A percentile compares a stretch with the other conserved stretches of the same genome.
Conservation (phyloP, 768 basidiomycete species). For the Sporobolomyces pararoseus region DNA sequence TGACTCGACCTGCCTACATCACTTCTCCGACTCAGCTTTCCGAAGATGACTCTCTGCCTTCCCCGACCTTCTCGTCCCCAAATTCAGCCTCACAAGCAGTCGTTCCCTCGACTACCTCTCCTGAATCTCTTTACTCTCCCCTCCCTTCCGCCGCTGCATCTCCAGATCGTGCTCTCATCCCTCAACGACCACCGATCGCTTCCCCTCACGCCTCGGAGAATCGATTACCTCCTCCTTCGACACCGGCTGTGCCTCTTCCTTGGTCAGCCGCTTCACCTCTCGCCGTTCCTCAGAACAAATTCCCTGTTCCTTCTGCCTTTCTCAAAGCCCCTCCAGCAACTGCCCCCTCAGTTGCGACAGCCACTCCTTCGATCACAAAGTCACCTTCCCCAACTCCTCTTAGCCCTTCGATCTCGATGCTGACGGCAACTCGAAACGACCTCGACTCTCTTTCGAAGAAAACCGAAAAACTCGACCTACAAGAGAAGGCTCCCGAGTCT, state of each 20-base stretch:
- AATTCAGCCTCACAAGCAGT: not conserved
- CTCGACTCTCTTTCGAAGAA: not conserved
- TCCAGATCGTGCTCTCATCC: conserved; percentile 5
- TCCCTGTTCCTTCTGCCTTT: conserved; percentile 27
- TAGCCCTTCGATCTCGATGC: conserved; percentile 4
- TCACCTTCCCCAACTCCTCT: conserved; percentile 8
- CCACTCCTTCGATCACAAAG: not conserved
- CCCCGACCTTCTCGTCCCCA: conserved; percentile 34
- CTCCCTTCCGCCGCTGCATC: conserved; percentile 6
- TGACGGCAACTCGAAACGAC: not conserved
- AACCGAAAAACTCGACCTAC: conserved; percentile 9
- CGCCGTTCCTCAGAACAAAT: conserved; percentile 12
- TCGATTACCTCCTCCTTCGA: not conserved
- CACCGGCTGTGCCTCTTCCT: conserved; percentile 9
- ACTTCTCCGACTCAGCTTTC: conserved; percentile 31
- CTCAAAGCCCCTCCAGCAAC: not conserved
- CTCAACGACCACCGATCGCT: not conserved
- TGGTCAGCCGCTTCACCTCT: conserved; percentile 24
- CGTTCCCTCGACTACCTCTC: conserved; percentile 9
- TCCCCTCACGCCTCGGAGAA: conserved; percentile 6
- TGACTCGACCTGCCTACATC: conserved; percentile 17
- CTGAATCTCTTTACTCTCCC: conserved; percentile 18
- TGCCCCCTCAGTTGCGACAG: not conserved
- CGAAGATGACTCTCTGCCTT: conserved; percentile 38
- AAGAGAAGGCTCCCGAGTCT: not conserved